phyloP scores from a whole-genome alignment of 805 yeast genomes.

The Kuraishia cidri region DNA sequence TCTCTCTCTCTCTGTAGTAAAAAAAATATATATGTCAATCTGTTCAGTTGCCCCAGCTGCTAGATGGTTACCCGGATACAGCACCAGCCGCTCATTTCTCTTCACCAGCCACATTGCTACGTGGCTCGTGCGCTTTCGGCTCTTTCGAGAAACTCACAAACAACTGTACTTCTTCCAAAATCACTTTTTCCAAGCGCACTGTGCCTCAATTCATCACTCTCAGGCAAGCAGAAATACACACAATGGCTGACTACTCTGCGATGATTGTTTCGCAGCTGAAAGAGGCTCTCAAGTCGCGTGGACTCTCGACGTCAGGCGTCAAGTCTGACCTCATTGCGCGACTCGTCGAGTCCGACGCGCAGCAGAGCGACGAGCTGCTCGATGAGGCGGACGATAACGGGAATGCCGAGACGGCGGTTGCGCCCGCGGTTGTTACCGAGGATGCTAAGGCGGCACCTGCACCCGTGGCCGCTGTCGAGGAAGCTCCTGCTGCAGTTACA shows the following conservation, averaged over 20 bases:
- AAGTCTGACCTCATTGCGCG: conserved; percentile 71
- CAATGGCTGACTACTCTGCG: not conserved
- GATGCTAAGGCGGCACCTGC: conserved; percentile 3
- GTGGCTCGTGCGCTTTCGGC: too few relatives aligned
- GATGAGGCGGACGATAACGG: conserved; percentile 13
- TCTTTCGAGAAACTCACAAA: too few relatives aligned
- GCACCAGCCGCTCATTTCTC: too few relatives aligned
- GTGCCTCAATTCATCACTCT: too few relatives aligned
- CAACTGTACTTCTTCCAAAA: too few relatives aligned
- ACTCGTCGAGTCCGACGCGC: conserved; percentile 46
- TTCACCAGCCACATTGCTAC: too few relatives aligned
- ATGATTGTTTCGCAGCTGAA: conserved; percentile 76
- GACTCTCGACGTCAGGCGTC: conserved; percentile 65
- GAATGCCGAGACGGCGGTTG: conserved; percentile 4
- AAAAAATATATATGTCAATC: too few relatives aligned
- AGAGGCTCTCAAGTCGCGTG: conserved; percentile 59
- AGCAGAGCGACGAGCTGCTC: conserved; percentile 18
- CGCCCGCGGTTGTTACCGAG: conserved; percentile 5
- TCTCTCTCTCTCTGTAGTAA: not conserved
- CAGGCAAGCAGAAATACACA: not conserved
- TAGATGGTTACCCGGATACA: too few relatives aligned
- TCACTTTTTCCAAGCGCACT: too few relatives aligned
- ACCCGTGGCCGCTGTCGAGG: conserved; percentile 2
- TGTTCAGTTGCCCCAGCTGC: too few relatives aligned
- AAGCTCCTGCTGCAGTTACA: conserved; percentile 8